Conservation (phyloP, 495 filamentous ascomycete genomes). For the Hyaloscypha variabilis region DNA sequence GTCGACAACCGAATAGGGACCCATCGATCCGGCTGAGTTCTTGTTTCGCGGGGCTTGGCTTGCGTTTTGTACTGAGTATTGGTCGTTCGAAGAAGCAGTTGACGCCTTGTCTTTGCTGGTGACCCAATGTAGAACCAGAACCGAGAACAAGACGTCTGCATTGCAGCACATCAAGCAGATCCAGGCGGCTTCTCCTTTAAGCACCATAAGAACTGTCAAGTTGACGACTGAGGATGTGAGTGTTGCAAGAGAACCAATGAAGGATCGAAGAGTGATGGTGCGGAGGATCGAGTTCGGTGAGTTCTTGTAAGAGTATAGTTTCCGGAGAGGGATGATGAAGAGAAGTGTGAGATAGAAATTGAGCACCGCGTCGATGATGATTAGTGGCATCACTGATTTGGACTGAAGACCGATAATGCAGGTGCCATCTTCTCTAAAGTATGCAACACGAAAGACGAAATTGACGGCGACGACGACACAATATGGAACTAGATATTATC, state of each 20-base stretch:
- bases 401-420: conserved; percentile 56
- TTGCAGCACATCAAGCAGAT: conserved; percentile 59
- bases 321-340: conserved; percentile 48
- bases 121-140: conserved; percentile 54
- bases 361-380: conserved; percentile 47
- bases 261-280: conserved; percentile 46
- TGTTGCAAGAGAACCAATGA: conserved; percentile 50
- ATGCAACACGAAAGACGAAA: conserved; percentile 40
- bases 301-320: conserved; percentile 38
- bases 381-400: conserved; percentile 51
- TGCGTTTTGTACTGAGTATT: not conserved
- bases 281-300: conserved; percentile 30
- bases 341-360: conserved; percentile 56
- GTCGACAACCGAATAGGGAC: not conserved
- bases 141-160: conserved; percentile 55
- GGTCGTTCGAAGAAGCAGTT: not conserved
- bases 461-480: conserved; percentile 45
- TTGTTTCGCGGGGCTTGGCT: not conserved
- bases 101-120: conserved; percentile 42
- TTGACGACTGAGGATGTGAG: conserved; percentile 51
- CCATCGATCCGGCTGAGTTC: not conserved
- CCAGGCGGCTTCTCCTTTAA: conserved; percentile 57
- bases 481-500: conserved; percentile 30
- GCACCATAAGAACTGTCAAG: conserved; percentile 50
- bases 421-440: conserved; percentile 36